A percentile compares a stretch with the other conserved stretches of the same genome.
Evolutionary conservation across 805 yeast species (phyloP).

Genomic region (Suhomyces faveliae): DNA sequence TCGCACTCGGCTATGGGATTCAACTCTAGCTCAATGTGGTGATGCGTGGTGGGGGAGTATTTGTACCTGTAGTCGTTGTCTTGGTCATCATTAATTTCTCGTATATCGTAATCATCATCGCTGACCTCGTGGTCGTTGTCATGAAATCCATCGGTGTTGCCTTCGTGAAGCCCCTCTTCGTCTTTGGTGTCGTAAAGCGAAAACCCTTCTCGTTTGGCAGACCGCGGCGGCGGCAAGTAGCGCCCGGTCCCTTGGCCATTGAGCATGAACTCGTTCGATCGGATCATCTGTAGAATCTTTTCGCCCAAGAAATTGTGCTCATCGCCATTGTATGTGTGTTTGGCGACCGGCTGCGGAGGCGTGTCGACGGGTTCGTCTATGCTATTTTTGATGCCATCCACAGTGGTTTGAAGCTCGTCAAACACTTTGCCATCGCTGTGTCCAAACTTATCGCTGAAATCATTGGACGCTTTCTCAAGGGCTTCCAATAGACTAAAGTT

Average conservation of each 20-base stretch:
- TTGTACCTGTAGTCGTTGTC: slow-evolving; percentile 25
- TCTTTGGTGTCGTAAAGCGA: slow-evolving; percentile 37
- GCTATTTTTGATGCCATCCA: neutral
- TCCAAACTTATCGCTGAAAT: slow-evolving; percentile 13
- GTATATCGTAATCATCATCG: slow-evolving; percentile 37
- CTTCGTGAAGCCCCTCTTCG: slow-evolving; percentile 40
- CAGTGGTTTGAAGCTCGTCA: slow-evolving; percentile 8
- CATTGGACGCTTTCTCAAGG: slow-evolving; percentile 27
- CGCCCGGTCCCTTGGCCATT: slow-evolving; percentile 5
- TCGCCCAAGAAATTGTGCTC: slow-evolving; percentile 21
- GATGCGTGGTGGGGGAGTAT: slow-evolving; percentile 33
- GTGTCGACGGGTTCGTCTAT: neutral
- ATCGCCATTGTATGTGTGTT: neutral
- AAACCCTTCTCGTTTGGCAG: slow-evolving; percentile 22
- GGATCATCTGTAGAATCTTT: slow-evolving; percentile 25
- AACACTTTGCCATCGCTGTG: slow-evolving; percentile 11
- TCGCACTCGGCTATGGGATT: slow-evolving; percentile 34
- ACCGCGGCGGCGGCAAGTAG: neutral
- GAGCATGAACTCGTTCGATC: slow-evolving; percentile 13
- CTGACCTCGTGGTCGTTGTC: slow-evolving; percentile 16
- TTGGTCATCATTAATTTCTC: slow-evolving; percentile 25
- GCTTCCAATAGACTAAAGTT: slow-evolving; percentile 31
- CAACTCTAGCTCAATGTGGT: slow-evolving; percentile 43
- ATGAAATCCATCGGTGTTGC: slow-evolving; percentile 22
- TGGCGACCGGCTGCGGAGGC: neutral